These are phyloP conservation scores for Themeda triandra DNA, from an alignment of 176 grass and related monocot species.

Conservation along the genomic window DNA sequence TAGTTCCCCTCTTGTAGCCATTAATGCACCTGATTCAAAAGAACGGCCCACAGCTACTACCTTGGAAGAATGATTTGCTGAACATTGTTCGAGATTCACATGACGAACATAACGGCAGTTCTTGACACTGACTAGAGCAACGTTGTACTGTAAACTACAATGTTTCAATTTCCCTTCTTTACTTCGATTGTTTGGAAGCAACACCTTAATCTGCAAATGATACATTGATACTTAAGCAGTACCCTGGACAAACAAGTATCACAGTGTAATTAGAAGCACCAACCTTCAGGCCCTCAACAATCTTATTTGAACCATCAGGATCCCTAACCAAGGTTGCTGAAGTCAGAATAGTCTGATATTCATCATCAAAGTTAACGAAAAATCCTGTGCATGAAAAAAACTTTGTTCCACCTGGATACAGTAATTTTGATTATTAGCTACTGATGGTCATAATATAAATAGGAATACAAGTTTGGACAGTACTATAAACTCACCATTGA, in stretches of 20 bases:
- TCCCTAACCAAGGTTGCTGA: background rate
- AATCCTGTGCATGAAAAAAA: background rate
- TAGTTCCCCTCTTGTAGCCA: background rate
- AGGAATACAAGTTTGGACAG: background rate
- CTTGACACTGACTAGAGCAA: background rate
- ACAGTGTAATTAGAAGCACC: background rate
- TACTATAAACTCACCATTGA: background rate
- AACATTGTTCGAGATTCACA: background rate
- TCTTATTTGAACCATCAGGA: background rate
- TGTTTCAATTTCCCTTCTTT: background rate
- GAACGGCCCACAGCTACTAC: background rate
- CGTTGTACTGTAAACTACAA: background rate
- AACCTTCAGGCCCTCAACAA: background rate
- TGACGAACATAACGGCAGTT: background rate
- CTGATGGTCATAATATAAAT: background rate
- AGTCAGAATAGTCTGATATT: background rate
- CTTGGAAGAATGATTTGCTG: background rate
- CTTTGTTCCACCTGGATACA: background rate
- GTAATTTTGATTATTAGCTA: background rate
- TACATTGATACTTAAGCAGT: background rate
- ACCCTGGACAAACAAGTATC: background rate
- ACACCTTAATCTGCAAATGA: background rate
- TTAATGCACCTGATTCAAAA: background rate
- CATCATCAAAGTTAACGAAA: background rate
- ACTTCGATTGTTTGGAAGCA: background rate